Conservation (phyloP, 192 early-diverging fungal genomes). For the Backusella parvicylindrica region DNA sequence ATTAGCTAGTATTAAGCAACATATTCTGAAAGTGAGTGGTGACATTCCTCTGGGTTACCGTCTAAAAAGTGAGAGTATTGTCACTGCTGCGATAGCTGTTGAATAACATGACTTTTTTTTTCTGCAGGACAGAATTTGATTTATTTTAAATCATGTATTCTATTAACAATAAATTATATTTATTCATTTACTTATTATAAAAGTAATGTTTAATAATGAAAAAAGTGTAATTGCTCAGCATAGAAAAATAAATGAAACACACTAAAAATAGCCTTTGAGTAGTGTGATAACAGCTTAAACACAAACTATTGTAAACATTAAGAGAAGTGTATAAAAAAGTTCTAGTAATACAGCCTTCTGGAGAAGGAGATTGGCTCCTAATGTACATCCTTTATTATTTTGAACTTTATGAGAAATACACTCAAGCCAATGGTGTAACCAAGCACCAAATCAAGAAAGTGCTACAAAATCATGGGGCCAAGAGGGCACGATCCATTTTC, state of each 20-base stretch:
- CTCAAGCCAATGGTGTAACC: not conserved
- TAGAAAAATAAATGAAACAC: too few relatives aligned
- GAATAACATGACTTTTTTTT: not conserved
- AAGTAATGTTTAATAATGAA: too few relatives aligned
- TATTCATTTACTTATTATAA: not conserved
- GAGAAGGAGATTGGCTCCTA: not conserved
- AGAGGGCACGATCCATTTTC: not conserved
- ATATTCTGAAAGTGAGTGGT: constrained; percentile 62
- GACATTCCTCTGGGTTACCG: constrained; percentile 52
- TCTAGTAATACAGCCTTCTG: not conserved
- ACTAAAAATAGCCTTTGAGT: too few relatives aligned
- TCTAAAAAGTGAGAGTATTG: not conserved
- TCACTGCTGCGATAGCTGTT: too few relatives aligned
- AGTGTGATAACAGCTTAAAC: too few relatives aligned
- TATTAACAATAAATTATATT: not conserved
- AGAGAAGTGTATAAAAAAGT: too few relatives aligned
- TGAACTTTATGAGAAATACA: not conserved
- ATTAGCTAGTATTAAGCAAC: constrained; percentile 61
- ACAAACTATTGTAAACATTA: too few relatives aligned
- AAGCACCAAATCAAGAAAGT: not conserved
- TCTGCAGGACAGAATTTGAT: not conserved
- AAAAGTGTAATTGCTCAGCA: too few relatives aligned
- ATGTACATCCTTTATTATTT: not conserved
- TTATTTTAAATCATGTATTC: not conserved
- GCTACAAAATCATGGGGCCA: not conserved